Percentiles rank a stretch among this genome's conserved stretches.
Conservation (phyloP, 2,329 filamentous ascomycete species). For the Epichloe sylvatica region DNA sequence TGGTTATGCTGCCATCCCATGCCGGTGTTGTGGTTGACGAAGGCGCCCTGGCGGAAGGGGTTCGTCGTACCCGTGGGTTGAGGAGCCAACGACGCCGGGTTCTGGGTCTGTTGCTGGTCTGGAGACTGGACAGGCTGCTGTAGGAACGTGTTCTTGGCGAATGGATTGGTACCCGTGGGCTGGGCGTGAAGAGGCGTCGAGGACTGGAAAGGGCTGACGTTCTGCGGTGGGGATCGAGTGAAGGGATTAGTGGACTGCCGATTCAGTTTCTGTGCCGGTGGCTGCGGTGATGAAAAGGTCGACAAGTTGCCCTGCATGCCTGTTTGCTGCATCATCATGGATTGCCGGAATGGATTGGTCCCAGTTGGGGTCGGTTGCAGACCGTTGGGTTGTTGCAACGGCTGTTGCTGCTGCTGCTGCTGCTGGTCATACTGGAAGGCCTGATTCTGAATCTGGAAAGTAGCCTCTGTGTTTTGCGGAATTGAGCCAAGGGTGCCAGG, state of each 20-base stretch:
- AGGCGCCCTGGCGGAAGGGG: conserved; percentile 81
- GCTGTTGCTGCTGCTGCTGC: conserved; percentile 11
- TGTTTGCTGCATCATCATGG: conserved; percentile 58
- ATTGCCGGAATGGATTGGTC: conserved; percentile 87
- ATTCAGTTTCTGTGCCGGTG: conserved; percentile 27
- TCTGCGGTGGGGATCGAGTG: conserved; percentile 48
- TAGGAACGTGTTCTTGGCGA: conserved; percentile 31
- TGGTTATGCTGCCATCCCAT: conserved; percentile 75
- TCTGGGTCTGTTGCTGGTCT: conserved; percentile 27
- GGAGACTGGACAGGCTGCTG: conserved; percentile 20
- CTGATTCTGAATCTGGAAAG: conserved; percentile 29
- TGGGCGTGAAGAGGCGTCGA: conserved; percentile 30
- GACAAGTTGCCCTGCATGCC: conserved; percentile 20
- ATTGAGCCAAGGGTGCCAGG: conserved; percentile 39
- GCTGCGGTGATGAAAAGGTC: conserved; percentile 27
- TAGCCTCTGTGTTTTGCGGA: conserved; percentile 40
- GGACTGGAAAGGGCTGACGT: conserved; percentile 16
- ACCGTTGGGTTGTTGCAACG: conserved; percentile 28
- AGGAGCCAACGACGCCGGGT: conserved; percentile 41
- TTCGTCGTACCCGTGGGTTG: conserved; percentile 85
- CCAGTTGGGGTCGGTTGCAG: conserved; percentile 31
- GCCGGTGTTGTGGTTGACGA: conserved; percentile 79
- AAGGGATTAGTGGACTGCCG: conserved; percentile 79
- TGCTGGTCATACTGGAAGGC: conserved; percentile 10
- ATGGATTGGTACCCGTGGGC: conserved; percentile 46